Percentiles rank a stretch among this genome's conserved stretches.
Evolutionary conservation across 2,329 filamentous ascomycete species (phyloP).

Genomic region (Colletotrichum salicis): DNA sequence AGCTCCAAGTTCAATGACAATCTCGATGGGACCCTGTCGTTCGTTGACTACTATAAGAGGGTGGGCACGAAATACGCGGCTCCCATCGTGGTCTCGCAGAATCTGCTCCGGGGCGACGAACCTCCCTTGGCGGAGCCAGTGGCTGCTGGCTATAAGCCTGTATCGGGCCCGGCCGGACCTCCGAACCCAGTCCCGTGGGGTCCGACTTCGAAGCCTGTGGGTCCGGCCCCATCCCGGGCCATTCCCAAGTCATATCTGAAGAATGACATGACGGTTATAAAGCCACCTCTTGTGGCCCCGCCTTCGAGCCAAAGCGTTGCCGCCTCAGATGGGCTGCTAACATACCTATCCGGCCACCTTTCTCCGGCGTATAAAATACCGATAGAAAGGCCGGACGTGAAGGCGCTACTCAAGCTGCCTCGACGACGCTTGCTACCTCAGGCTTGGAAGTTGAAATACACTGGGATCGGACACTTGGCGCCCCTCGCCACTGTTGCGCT

Average conservation of each 20-base stretch:
- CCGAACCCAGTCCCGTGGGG: background rate
- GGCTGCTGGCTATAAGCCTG: background rate
- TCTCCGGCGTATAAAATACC: constrained; percentile 8
- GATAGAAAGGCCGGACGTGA: constrained; percentile 24
- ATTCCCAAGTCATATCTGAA: too few species aligned
- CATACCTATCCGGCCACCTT: constrained; percentile 7
- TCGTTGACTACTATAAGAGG: constrained; percentile 37
- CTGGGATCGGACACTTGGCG: constrained; percentile 7
- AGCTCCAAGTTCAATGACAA: constrained; percentile 51
- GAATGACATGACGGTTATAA: too few species aligned
- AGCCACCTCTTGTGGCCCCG: too few species aligned
- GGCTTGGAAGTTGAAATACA: constrained; percentile 7
- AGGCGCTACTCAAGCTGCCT: constrained; percentile 21
- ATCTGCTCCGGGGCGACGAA: constrained; percentile 37
- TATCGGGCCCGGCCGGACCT: background rate
- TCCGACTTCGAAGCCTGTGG: background rate
- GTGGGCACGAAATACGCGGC: background rate
- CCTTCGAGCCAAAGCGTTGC: too few species aligned
- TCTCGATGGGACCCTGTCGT: constrained; percentile 51
- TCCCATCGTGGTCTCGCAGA: constrained; percentile 41
- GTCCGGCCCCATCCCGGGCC: too few species aligned
- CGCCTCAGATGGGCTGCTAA: background rate
- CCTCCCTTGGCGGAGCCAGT: constrained; percentile 35
- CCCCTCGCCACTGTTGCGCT: constrained; percentile 15
- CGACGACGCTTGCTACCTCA: constrained; percentile 2